Evolutionary conservation across 148 eudicot genomes (phyloP).

Genomic region (Vaccinium darrowii): DNA sequence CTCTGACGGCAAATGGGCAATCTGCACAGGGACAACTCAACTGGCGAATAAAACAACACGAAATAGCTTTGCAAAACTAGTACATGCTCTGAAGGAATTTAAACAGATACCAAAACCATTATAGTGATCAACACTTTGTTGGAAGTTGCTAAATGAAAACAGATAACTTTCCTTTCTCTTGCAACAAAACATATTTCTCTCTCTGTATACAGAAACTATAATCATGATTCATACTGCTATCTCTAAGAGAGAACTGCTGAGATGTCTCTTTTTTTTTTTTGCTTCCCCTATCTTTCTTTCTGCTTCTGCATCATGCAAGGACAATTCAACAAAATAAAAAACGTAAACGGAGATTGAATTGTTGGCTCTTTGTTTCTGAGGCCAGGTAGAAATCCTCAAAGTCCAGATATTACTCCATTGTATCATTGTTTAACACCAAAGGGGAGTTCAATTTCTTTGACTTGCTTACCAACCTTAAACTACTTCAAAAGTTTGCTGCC

Average conservation of each 20-base stretch:
- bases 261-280: background rate
- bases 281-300: background rate
- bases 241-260: background rate
- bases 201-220: background rate
- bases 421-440: background rate
- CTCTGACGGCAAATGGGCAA: constrained; percentile 60
- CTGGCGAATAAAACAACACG: background rate
- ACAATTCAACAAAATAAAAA: background rate
- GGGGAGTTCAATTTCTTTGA: background rate
- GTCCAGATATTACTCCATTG: background rate
- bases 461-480: background rate
- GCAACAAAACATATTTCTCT: background rate
- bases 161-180: background rate
- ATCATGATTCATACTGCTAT: background rate
- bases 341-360: background rate
- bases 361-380: background rate
- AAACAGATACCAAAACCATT: background rate
- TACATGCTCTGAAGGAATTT: background rate
- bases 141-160: background rate
- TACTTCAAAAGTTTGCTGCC: background rate
- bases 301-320: background rate
- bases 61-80: background rate
- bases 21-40: constrained; percentile 41
- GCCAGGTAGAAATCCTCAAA: background rate
- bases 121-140: background rate